phyloP scores from a whole-genome alignment of 2,329 filamentous ascomycete genomes.

The Trichoderma aggressivum region DNA sequence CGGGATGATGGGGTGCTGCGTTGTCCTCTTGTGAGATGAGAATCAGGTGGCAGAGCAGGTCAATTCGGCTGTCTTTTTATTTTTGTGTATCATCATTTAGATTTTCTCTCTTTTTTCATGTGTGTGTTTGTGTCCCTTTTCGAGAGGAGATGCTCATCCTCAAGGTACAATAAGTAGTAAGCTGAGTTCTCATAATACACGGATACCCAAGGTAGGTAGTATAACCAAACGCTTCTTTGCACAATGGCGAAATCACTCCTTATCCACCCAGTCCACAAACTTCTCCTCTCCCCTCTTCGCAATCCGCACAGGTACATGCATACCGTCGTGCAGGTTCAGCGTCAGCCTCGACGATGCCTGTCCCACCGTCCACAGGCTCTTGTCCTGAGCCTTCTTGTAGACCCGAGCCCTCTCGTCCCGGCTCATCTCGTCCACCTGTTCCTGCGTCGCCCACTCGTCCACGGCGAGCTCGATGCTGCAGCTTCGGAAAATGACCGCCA shows the following conservation, averaged over 20 bases:
- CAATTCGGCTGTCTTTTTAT: neutral
- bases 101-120: neutral
- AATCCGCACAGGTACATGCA: slow-evolving; percentile 62
- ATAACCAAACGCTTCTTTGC: neutral
- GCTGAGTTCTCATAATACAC: neutral
- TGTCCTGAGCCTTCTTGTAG: slow-evolving; percentile 59
- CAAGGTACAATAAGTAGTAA: neutral
- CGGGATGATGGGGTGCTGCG: neutral
- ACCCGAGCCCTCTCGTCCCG: slow-evolving; percentile 44
- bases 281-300: slow-evolving; percentile 67
- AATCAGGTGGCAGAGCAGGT: neutral
- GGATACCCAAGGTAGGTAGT: too few species aligned
- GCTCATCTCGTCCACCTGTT: slow-evolving; percentile 52
- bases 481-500: slow-evolving; percentile 54
- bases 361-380: slow-evolving; percentile 50
- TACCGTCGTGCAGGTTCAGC: slow-evolving; percentile 60
- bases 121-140: neutral
- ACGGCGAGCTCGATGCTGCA: slow-evolving; percentile 71
- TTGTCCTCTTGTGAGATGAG: neutral
- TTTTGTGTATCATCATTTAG: neutral
- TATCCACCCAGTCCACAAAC: slow-evolving; percentile 49
- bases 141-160: neutral
- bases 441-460: slow-evolving; percentile 53
- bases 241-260: neutral
- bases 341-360: slow-evolving; percentile 64